Evolutionary conservation across 2,329 filamentous ascomycete species (phyloP), one percentile per base, ranked within the genome.

Genomic region (Decorospora gaudefroyi): DNA sequence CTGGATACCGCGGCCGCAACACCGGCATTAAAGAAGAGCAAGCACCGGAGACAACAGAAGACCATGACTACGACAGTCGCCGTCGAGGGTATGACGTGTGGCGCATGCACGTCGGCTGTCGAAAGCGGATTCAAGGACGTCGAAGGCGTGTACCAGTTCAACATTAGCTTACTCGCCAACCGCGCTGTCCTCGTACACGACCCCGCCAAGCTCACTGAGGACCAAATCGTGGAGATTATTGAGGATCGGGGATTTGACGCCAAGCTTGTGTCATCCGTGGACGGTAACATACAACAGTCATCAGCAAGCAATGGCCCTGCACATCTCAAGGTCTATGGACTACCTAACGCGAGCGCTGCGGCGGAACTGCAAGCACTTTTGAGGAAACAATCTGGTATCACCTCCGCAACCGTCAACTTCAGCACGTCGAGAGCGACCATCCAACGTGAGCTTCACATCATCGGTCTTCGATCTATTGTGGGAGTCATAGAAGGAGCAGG

Each of bases 71-170:
- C 91, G 0, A 97, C 91, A 0, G 79, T 99, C 12, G 84, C 88
- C 4, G 88, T 99, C 41, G 89, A 93, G 57, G 93, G 93, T 36
- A 99, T 99, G 93, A 99, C 93, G 1, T 97, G 93, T 66, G 92
- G 92, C 15, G 90, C 93, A 28, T 99, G 93, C 71, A 97, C 93
- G 0, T 92, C 92, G 1, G 90, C 92, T 4, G 84, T 97, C 1
- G 88, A 96, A 63, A 80, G 82, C 36, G 90, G 87, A 3, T 93
- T 99, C 72, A 82, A 83, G 55, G 82, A 80, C 51, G 72, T 92
- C 2, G 83, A 87, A 7, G 93, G 93, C 15, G 71, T 97, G 11
- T 66, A 90, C 42, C 88, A 90, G 55, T 96, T 97, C 76, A 96
- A 96, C 65, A 95, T 99, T 69, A 96, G 90, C 71, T 76, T 99